Evolutionary conservation across 2,329 filamentous ascomycete genomes (phyloP), one percentile per base, ranked within the genome.

Genomic region (Fusarium nanum): DNA sequence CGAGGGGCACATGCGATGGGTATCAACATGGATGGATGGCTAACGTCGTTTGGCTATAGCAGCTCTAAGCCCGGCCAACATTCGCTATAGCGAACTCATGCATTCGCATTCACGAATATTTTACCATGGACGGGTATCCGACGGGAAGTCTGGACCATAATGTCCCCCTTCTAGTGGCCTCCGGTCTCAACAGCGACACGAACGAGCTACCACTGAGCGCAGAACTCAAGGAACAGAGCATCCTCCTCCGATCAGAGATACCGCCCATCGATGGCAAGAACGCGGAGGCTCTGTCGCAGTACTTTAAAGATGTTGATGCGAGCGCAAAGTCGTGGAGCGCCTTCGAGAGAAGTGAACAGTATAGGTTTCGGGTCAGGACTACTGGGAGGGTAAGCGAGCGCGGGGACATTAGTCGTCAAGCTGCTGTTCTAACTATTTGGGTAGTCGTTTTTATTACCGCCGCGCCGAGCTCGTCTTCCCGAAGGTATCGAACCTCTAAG

Each of bases 131-230:
- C 80, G 92, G 88, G 75, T 95, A 93, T 81, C 92, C 92, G 57
- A 79, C 83, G 62, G 91, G 91, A 80, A 97, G 94, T 83, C 85
- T 97, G 79, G 89, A 91, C 78, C 94, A 96, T 81, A 97, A 96
- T 81, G 86, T 97, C 75, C 95, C 95, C 37, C 86, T 97, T 60
- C 82, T 98, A 66, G 84, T 97, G 48, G 87, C 97, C 34, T 93
- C 93, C 40, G 96, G 95, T 14, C 86, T 98, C 81, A 76, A 77
- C 77, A 71, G 74, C 63, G 46, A 81, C 80, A 74, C 77, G 27
- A 71, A 84, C 70, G 76, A 83, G 70, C 79, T 83, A 62, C 76
- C 81, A 56, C 73, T 83, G 52, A 81, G 86, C 70, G 82, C 82
- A 48, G 84, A 84, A 55, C 83, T 91, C 42, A 85, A 87, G 74